Conservation (phyloP, 108 stramenopile species). For the Cylindrotheca closterium region DNA sequence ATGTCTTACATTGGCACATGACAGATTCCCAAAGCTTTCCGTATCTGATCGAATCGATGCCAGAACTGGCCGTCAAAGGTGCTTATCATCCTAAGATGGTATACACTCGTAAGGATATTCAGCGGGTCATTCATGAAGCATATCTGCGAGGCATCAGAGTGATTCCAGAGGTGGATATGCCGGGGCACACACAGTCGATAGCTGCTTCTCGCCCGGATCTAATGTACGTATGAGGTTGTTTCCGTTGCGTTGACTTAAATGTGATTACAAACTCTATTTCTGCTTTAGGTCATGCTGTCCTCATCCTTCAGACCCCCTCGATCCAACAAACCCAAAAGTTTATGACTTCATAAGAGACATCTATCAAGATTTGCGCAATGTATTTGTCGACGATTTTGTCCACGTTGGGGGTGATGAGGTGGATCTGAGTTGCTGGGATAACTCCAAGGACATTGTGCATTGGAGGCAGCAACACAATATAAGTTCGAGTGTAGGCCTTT, state of each 20-base stretch:
- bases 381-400: conserved; percentile 50
- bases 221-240: conserved; percentile 14
- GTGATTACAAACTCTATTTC: too few relatives aligned
- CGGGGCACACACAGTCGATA: conserved; percentile 60
- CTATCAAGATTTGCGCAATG: conserved; percentile 29
- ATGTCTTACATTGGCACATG: conserved; percentile 83
- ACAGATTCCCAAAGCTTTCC: conserved; percentile 64
- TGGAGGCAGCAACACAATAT: conserved; percentile 48
- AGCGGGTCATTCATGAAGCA: conserved; percentile 50
- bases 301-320: conserved; percentile 21
- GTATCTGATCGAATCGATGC: conserved; percentile 20
- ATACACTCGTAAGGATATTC: conserved; percentile 47
- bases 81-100: conserved; percentile 38
- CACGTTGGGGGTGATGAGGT: conserved; percentile 85
- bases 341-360: conserved; percentile 43
- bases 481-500: conserved; percentile 20
- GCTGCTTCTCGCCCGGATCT: conserved; percentile 34
- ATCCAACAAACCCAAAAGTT: conserved; percentile 34
- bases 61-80: conserved; percentile 45
- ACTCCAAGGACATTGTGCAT: conserved; percentile 10
- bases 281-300: conserved; percentile 21
- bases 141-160: conserved; percentile 59
- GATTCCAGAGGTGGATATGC: conserved; percentile 72
- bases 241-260: too few relatives aligned
- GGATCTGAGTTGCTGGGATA: conserved; percentile 43